These are phyloP conservation scores for Oryza longistaminata DNA, from an alignment of 176 grass and related monocot genomes.

Conservation along the genomic window DNA sequence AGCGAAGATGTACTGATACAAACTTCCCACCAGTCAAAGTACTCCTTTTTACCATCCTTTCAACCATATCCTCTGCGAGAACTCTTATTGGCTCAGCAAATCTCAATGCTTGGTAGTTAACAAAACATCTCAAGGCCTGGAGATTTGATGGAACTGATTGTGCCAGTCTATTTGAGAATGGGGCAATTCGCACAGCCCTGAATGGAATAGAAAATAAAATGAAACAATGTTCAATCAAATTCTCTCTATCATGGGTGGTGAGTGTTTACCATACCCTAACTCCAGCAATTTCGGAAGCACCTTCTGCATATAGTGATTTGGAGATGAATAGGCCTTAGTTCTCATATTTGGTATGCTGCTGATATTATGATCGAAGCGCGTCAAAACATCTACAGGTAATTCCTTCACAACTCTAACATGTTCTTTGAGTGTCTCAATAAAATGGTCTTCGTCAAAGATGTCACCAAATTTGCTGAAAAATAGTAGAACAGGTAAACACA, in stretches of 20 bases:
- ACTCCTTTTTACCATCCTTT: conserved; percentile 75
- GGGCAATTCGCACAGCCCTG: conserved; percentile 89
- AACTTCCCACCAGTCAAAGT: conserved; percentile 75
- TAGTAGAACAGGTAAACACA: conserved; percentile 19
- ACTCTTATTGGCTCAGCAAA: conserved; percentile 79
- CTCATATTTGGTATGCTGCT: conserved; percentile 94
- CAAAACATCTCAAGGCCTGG: conserved; percentile 81
- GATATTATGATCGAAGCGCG: conserved; percentile 78
- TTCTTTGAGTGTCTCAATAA: conserved; percentile 69
- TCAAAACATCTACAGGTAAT: conserved; percentile 72
- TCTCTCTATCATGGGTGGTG: background rate
- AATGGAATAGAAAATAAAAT: conserved; percentile 40
- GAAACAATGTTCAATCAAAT: conserved; percentile 28
- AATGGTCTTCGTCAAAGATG: conserved; percentile 93
- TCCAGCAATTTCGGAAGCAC: conserved; percentile 83
- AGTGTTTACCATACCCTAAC: conserved; percentile 62
- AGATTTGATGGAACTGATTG: conserved; percentile 68
- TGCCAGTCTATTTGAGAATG: conserved; percentile 93
- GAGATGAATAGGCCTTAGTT: conserved; percentile 83
- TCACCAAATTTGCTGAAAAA: conserved; percentile 86
- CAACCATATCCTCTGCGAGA: conserved; percentile 74
- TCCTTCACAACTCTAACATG: conserved; percentile 80
- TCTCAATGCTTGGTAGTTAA: conserved; percentile 81
- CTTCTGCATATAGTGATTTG: conserved; percentile 74
- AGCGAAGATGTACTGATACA: conserved; percentile 94